Conservation (phyloP, 2,329 filamentous ascomycete genomes). For the Purpureocillium takamizusanense region DNA sequence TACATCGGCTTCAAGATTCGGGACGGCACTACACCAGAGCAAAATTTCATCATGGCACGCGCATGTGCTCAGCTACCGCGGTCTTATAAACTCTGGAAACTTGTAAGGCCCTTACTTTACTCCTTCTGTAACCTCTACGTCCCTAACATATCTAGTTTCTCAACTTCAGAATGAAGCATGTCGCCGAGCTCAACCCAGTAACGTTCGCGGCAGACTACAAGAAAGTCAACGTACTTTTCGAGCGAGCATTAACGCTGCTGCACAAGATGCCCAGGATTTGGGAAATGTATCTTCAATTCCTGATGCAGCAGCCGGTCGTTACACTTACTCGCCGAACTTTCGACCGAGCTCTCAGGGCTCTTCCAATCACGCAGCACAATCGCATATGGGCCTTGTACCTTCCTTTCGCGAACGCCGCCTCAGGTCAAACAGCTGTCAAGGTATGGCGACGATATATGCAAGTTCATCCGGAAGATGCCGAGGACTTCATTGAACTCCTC, state of each 20-base stretch:
- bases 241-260: slow-evolving; percentile 81
- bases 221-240: slow-evolving; percentile 93
- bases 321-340: slow-evolving; percentile 82
- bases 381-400: slow-evolving; percentile 90
- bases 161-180: slow-evolving; percentile 70
- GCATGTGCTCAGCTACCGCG: slow-evolving; percentile 83
- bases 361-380: slow-evolving; percentile 92
- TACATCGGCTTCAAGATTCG: slow-evolving; percentile 88
- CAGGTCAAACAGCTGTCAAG: slow-evolving; percentile 81
- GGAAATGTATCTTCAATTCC: slow-evolving; percentile 92
- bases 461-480: slow-evolving; percentile 87
- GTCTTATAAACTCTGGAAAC: slow-evolving; percentile 98
- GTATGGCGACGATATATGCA: slow-evolving; percentile 97
- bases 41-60: slow-evolving; percentile 79
- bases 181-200: slow-evolving; percentile 74
- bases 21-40: slow-evolving; percentile 77
- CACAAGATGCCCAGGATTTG: slow-evolving; percentile 99
- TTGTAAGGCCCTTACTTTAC: slow-evolving; percentile 42
- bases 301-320: slow-evolving; percentile 85
- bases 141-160: slow-evolving; percentile 55
- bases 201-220: slow-evolving; percentile 71
- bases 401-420: slow-evolving; percentile 83
- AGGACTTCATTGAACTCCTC: slow-evolving; percentile 90
- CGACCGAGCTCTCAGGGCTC: slow-evolving; percentile 80
- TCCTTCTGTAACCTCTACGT: slow-evolving; percentile 1